These are phyloP conservation scores for Nigrospora osmanthi DNA, from an alignment of 2,329 filamentous ascomycete genomes.

Conservation along the genomic window DNA sequence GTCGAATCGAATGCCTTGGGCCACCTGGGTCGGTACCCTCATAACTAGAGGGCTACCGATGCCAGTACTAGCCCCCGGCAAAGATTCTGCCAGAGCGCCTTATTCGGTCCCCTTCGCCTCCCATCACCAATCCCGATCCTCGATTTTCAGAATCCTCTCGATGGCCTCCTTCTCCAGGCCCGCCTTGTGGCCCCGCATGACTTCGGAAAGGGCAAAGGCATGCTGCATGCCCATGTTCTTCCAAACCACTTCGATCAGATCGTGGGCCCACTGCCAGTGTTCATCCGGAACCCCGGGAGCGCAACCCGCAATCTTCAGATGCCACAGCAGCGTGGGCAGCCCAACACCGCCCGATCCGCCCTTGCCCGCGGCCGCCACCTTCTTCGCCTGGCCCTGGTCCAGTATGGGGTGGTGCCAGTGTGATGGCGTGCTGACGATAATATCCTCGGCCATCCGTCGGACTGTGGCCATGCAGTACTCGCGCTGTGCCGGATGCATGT, in stretches of 20 bases:
- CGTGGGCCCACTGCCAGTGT: conserved; percentile 36
- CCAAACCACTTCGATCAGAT: conserved; percentile 39
- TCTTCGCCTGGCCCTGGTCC: conserved; percentile 23
- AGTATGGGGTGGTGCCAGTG: conserved; percentile 45
- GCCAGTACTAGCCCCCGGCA: too few relatives aligned
- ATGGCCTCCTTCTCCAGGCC: conserved; percentile 11
- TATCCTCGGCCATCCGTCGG: conserved; percentile 31
- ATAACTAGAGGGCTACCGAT: too few relatives aligned
- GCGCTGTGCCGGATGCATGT: conserved; percentile 21
- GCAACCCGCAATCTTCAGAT: conserved; percentile 37
- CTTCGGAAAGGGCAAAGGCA: conserved; percentile 34
- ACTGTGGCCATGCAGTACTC: conserved; percentile 25
- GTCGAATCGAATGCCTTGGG: too few relatives aligned
- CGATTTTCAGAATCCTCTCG: conserved; percentile 9
- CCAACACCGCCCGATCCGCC: conserved; percentile 38
- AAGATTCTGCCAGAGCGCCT: neutral
- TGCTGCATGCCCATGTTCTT: conserved; percentile 43
- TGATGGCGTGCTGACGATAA: conserved; percentile 36
- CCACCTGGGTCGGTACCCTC: too few relatives aligned
- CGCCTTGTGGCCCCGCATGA: conserved; percentile 24
- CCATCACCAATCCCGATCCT: conserved; percentile 9
- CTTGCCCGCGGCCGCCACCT: conserved; percentile 26
- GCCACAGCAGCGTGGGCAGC: conserved; percentile 39
- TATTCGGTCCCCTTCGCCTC: neutral
- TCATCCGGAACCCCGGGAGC: conserved; percentile 34